Conservation (phyloP, 78 protist species). For the Chrysochromulina parva region DNA sequence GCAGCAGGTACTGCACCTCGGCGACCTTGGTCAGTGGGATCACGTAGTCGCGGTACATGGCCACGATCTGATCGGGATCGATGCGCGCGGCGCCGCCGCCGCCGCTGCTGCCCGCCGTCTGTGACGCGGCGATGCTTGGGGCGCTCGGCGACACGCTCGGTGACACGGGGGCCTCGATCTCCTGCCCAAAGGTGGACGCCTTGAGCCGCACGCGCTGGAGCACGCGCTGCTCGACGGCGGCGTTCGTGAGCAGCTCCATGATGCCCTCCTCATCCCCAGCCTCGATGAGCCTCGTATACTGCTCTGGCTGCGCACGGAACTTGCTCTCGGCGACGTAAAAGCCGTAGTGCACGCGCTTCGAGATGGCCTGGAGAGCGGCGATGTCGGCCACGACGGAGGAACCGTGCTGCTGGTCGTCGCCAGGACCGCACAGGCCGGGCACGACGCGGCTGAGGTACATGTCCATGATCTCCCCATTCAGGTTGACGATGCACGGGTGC, state of each 20-base stretch:
- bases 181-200: neutral
- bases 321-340: constrained; percentile 47
- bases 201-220: constrained; percentile 33
- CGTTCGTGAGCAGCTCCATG: constrained; percentile 52
- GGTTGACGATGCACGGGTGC: constrained; percentile 23
- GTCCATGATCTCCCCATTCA: neutral
- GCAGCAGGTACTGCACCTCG: constrained; percentile 43
- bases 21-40: constrained; percentile 57
- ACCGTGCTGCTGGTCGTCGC: constrained; percentile 49
- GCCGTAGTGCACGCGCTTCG: constrained; percentile 58
- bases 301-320: neutral
- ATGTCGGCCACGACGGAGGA: constrained; percentile 35
- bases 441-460: neutral
- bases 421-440: neutral
- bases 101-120: neutral
- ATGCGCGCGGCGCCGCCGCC: neutral
- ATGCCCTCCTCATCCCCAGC: constrained; percentile 28
- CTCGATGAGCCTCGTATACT: constrained; percentile 27
- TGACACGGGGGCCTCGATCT: neutral
- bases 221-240: constrained; percentile 45
- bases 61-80: constrained; percentile 38
- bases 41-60: constrained; percentile 36
- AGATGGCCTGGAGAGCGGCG: constrained; percentile 40
- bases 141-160: neutral
- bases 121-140: neutral